These are phyloP conservation scores for Golubevia sp. DNA, from an alignment of 1,284 basidiomycete species.

Conservation along the genomic window DNA sequence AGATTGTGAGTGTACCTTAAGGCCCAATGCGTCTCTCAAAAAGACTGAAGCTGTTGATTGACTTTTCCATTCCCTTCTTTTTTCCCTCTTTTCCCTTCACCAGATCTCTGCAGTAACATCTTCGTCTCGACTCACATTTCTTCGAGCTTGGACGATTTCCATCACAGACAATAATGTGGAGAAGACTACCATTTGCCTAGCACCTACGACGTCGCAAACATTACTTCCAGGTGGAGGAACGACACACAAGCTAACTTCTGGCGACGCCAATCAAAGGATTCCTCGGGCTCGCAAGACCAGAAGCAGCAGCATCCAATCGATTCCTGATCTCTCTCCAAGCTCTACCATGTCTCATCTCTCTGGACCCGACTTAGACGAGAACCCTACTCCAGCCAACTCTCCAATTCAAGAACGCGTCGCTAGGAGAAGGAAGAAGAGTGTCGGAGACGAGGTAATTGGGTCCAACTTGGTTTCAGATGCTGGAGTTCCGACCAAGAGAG, in stretches of 20 bases:
- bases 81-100: neutral
- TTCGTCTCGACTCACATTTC: neutral
- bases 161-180: neutral
- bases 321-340: conserved; percentile 42
- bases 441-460: neutral
- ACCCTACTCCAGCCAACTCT: neutral
- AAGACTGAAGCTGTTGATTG: too few relatives aligned
- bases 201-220: neutral
- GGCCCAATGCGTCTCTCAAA: too few relatives aligned
- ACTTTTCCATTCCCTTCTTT: neutral
- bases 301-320: neutral
- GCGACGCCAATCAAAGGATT: neutral
- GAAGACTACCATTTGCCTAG: neutral
- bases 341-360: conserved; percentile 46
- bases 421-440: neutral
- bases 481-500: neutral
- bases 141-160: neutral
- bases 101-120: neutral
- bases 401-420: neutral
- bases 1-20: neutral
- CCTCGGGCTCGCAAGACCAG: neutral
- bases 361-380: neutral
- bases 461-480: neutral
- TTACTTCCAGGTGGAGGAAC: neutral
- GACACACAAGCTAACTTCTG: neutral